A percentile compares a stretch with the other conserved stretches of the same genome.
phyloP scores from a whole-genome alignment of 768 basidiomycete genomes.

The Lentinula lateritia region DNA sequence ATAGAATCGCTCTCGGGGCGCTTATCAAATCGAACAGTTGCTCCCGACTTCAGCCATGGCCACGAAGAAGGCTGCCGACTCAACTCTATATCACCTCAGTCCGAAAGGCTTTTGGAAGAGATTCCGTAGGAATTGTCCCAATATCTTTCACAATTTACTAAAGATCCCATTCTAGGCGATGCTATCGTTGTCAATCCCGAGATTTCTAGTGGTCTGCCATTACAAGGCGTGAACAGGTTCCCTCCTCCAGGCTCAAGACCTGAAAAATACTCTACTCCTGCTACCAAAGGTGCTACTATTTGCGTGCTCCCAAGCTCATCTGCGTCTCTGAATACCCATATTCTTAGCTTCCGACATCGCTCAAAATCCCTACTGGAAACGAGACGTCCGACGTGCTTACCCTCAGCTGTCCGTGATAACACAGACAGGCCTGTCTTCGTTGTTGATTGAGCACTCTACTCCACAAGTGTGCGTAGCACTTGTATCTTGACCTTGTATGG shows the following conservation, averaged over 20 bases:
- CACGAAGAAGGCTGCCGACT: slow-evolving; percentile 77
- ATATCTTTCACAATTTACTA: not conserved
- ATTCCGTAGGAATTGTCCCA: slow-evolving; percentile 60
- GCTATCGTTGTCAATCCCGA: slow-evolving; percentile 80
- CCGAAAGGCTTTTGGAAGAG: slow-evolving; percentile 96
- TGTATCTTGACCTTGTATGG: slow-evolving; percentile 3
- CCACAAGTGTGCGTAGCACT: slow-evolving; percentile 50
- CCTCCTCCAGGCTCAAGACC: slow-evolving; percentile 87
- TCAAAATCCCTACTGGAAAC: slow-evolving; percentile 93
- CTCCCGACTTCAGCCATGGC: slow-evolving; percentile 38
- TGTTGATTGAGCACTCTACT: slow-evolving; percentile 77
- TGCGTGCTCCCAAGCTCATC: not conserved
- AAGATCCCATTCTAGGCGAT: slow-evolving; percentile 52
- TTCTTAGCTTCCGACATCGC: slow-evolving; percentile 76
- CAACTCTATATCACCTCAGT: slow-evolving; percentile 84
- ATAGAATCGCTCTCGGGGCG: not conserved
- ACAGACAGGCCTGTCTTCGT: slow-evolving; percentile 71
- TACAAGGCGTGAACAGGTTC: slow-evolving; percentile 65
- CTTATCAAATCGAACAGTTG: not conserved
- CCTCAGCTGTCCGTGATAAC: slow-evolving; percentile 89
- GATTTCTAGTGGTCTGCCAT: slow-evolving; percentile 86
- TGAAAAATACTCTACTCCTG: slow-evolving; percentile 82
- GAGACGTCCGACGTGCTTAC: slow-evolving; percentile 88
- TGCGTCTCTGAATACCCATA: not conserved
- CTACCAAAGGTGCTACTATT: slow-evolving; percentile 67